Evolutionary conservation across 805 yeast species (phyloP).

Genomic region (Vanderwaltozyma yarrowii): DNA sequence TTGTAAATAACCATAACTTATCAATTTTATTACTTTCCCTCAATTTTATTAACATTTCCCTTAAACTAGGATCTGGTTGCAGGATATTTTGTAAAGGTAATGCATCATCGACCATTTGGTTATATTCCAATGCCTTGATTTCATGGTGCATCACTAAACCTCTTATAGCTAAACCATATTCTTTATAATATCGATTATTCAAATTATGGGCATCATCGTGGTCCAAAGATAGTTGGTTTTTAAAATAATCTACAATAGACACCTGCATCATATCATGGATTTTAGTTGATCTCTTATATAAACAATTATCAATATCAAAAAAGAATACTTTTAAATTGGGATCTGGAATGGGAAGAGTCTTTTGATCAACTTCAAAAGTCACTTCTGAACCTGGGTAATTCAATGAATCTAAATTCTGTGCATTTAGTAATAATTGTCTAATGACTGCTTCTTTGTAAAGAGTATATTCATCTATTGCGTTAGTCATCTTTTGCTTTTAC

Average conservation of each 20-base stretch:
- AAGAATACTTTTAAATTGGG: conserved; percentile 41
- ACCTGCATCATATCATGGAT: conserved; percentile 85
- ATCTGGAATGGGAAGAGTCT: conserved; percentile 18
- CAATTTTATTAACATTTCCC: conserved; percentile 42
- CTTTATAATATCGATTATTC: conserved; percentile 67
- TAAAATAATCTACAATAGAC: conserved; percentile 74
- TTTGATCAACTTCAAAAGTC: conserved; percentile 22
- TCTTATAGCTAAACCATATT: conserved; percentile 88
- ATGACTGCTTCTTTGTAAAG: conserved; percentile 14
- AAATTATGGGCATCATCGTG: conserved; percentile 67
- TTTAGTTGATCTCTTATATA: conserved; percentile 62
- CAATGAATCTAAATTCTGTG: conserved; percentile 25
- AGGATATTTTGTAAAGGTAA: conserved; percentile 76
- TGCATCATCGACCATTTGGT: conserved; percentile 83
- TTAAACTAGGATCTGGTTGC: conserved; percentile 45
- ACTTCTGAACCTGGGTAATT: conserved; percentile 28
- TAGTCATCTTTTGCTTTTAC: background rate
- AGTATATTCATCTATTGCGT: conserved; percentile 2
- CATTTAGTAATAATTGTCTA: conserved; percentile 22
- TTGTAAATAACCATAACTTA: conserved; percentile 84
- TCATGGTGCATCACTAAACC: conserved; percentile 59
- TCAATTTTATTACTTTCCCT: conserved; percentile 42
- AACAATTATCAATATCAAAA: conserved; percentile 91
- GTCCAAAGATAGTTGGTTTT: conserved; percentile 44
- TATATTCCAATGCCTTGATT: conserved; percentile 83